Conservation (phyloP, 164 flowering plant genomes). For the Vitis cinerea region DNA sequence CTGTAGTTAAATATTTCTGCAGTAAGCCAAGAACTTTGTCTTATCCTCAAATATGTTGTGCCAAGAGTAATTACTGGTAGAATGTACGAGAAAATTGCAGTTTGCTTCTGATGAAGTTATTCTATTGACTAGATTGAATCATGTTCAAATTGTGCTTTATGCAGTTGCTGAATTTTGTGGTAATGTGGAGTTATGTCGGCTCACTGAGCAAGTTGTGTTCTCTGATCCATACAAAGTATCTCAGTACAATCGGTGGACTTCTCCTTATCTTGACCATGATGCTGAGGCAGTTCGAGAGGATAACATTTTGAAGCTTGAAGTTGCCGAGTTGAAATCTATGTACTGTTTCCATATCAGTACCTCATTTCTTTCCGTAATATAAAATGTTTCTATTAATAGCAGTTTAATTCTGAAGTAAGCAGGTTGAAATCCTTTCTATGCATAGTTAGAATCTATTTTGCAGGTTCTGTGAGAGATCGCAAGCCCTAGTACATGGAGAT, state of each 20-base stretch:
- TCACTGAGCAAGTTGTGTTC: constrained; percentile 92
- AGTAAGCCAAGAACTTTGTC: no score
- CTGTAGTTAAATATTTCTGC: no score
- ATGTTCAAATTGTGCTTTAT: constrained; percentile 8
- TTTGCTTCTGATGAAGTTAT: no score
- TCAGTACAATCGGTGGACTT: constrained; percentile 71
- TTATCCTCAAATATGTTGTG: no score
- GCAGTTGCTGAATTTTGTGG: constrained; percentile 96
- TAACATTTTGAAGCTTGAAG: constrained; percentile 72
- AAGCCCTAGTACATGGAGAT: constrained; percentile 95
- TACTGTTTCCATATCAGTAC: constrained; percentile 23
- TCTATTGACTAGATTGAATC: no score
- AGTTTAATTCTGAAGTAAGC: not conserved
- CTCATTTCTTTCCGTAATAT: not conserved
- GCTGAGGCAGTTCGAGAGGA: constrained; percentile 80
- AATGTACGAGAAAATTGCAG: no score
- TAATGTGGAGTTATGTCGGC: constrained; percentile 91
- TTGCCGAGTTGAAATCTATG: constrained; percentile 89
- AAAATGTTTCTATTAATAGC: not conserved
- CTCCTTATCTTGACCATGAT: constrained; percentile 87
- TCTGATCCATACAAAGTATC: constrained; percentile 93
- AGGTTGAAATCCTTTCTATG: no score
- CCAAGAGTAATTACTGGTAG: no score
- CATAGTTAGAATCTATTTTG: not conserved
- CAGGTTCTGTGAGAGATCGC: constrained; percentile 94